phyloP scores from a whole-genome alignment of 1,139 yeast genomes.

The Kodamaea fungicola region DNA sequence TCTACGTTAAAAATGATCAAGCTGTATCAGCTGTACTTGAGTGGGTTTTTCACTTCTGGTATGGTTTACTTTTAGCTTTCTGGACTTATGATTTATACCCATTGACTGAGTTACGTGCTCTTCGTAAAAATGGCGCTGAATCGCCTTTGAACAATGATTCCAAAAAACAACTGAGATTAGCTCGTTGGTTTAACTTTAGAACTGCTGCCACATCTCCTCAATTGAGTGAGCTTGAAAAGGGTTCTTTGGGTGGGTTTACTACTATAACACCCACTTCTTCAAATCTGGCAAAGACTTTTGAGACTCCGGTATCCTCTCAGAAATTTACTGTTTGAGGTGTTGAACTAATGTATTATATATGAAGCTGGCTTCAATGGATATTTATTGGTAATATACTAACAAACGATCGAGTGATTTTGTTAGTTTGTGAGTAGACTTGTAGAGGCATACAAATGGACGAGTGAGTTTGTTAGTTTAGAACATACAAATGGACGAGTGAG shows the following conservation, averaged over 20 bases:
- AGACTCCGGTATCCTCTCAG: too few relatives aligned
- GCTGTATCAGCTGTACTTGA: slow-evolving; percentile 27
- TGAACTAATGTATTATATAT: too few relatives aligned
- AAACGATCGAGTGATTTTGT: too few relatives aligned
- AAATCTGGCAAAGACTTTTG: neutral
- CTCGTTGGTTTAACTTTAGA: neutral
- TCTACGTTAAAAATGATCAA: slow-evolving; percentile 18
- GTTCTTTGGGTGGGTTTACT: slow-evolving; percentile 7
- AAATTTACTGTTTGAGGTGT: too few relatives aligned
- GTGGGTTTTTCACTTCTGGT: slow-evolving; percentile 38
- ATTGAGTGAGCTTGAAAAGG: slow-evolving; percentile 5
- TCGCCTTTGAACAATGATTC: slow-evolving; percentile 5
- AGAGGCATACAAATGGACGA: too few relatives aligned
- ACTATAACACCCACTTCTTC: slow-evolving; percentile 7
- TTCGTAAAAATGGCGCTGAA: slow-evolving; percentile 10
- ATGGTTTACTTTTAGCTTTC: slow-evolving; percentile 31
- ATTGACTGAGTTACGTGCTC: slow-evolving; percentile 23
- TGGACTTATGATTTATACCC: slow-evolving; percentile 39
- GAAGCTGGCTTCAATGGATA: too few relatives aligned
- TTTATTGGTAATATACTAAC: too few relatives aligned
- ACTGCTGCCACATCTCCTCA: slow-evolving; percentile 3
- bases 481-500: too few relatives aligned
- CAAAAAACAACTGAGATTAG: neutral
- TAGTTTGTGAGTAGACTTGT: too few relatives aligned
- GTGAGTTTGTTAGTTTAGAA: too few relatives aligned